Conservation (phyloP, 129 eudicot genomes). For the Dittrichia graveolens region DNA sequence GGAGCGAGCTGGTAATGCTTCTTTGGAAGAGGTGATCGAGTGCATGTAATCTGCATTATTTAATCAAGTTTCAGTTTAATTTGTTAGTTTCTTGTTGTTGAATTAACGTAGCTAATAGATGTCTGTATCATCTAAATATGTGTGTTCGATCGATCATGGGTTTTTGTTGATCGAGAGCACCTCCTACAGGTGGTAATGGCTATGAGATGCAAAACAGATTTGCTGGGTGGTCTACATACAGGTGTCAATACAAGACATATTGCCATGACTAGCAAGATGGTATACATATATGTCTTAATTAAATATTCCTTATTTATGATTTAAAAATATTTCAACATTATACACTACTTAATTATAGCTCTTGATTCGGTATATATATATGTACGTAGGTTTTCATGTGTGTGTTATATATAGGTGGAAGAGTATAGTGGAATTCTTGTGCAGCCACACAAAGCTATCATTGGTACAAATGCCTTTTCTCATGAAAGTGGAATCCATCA, state of each 20-base stretch:
- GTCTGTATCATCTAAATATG: no score
- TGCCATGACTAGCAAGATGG: conserved; percentile 31
- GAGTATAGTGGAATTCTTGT: conserved; percentile 70
- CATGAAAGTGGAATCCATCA: conserved; percentile 97
- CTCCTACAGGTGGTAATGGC: conserved; percentile 30
- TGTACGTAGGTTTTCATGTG: not conserved
- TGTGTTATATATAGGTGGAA: conserved; percentile 73
- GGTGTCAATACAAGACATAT: conserved; percentile 32
- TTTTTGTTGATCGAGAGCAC: no score
- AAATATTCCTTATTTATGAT: no score
- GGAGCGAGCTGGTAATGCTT: conserved; percentile 44
- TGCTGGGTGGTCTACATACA: conserved; percentile 32
- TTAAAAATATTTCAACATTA: no score
- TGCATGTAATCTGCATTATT: no score
- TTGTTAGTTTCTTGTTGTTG: no score
- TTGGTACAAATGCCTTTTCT: conserved; percentile 89
- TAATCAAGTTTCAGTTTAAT: no score
- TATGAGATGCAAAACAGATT: conserved; percentile 30
- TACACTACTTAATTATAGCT: no score
- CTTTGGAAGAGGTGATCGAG: conserved; percentile 33
- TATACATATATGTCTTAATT: not conserved
- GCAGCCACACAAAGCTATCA: conserved; percentile 93
- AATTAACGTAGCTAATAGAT: no score
- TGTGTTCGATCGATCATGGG: no score
- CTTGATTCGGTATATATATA: no score